A percentile compares a stretch with the other conserved stretches of the same genome.
These are phyloP conservation scores for Blepharisma japonicum DNA, from an alignment of 73 alveolate genomes.

Conservation along the genomic window DNA sequence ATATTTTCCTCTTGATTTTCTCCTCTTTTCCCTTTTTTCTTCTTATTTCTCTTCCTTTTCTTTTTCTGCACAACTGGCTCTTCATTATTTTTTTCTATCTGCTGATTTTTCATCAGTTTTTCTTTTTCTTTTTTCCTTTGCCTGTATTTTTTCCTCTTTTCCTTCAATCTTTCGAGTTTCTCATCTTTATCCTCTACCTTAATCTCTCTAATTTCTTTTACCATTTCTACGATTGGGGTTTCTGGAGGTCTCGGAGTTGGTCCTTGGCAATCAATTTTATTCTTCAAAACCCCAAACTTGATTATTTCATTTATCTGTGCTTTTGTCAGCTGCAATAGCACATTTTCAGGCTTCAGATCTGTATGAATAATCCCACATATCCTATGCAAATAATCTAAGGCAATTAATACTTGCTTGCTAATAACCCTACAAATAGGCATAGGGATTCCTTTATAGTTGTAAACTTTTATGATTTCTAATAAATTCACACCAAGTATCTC, in stretches of 20 bases:
- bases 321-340: slow-evolving; percentile 47
- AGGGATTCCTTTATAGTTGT: slow-evolving; percentile 56
- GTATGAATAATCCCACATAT: slow-evolving; percentile 95
- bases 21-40: background rate
- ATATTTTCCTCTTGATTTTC: background rate
- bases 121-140: slow-evolving; percentile 10
- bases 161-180: background rate
- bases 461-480: slow-evolving; percentile 87
- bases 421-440: slow-evolving; percentile 59
- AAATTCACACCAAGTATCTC: slow-evolving; percentile 98
- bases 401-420: slow-evolving; percentile 91
- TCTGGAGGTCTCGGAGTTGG: too few relatives aligned
- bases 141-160: slow-evolving; percentile 12
- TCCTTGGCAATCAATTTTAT: slow-evolving; percentile 18
- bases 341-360: slow-evolving; percentile 96
- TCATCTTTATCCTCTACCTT: background rate
- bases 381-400: slow-evolving; percentile 94
- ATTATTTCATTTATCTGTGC: slow-evolving; percentile 30
- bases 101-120: background rate
- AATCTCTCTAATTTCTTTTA: background rate
- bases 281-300: slow-evolving; percentile 20
- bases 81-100: background rate
- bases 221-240: background rate
- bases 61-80: slow-evolving; percentile 8
- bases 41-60: background rate